These are phyloP conservation scores for Aspergillus nomiae DNA, from an alignment of 2,329 filamentous ascomycete species.

Conservation along the genomic window DNA sequence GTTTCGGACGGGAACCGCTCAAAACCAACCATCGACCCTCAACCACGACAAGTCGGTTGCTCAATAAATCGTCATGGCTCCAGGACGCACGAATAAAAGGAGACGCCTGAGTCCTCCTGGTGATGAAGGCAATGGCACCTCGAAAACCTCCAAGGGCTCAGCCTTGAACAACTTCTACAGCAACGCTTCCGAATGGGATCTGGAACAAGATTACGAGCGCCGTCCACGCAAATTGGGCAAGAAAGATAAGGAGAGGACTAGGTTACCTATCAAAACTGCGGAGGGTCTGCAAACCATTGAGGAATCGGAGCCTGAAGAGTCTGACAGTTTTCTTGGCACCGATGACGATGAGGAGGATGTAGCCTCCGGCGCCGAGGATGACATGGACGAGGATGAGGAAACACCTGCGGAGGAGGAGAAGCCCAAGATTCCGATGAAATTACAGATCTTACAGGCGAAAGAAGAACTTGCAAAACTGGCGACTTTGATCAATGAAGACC, in stretches of 20 bases:
- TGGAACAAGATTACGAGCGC: conserved; percentile 88
- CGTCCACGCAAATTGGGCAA: conserved; percentile 74
- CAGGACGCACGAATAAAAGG: conserved; percentile 51
- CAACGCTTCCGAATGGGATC: conserved; percentile 79
- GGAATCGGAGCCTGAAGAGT: conserved; percentile 50
- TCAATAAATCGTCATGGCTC: conserved; percentile 43
- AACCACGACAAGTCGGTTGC: background rate
- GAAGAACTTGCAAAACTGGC: conserved; percentile 89
- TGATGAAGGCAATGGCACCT: conserved; percentile 34
- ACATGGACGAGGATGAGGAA: conserved; percentile 41
- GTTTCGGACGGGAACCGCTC: conserved; percentile 11
- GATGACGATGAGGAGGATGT: conserved; percentile 58
- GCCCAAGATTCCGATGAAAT: conserved; percentile 69
- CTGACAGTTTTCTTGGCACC: conserved; percentile 65
- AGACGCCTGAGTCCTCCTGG: conserved; percentile 53
- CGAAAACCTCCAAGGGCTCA: conserved; percentile 33
- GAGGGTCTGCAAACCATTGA: conserved; percentile 72
- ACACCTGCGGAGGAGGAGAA: conserved; percentile 53
- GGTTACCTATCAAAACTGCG: conserved; percentile 82
- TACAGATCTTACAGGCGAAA: conserved; percentile 84
- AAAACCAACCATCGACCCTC: background rate
- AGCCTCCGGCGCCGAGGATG: conserved; percentile 21
- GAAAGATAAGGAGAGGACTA: conserved; percentile 71
- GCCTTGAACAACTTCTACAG: conserved; percentile 61
- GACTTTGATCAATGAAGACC: conserved; percentile 80